Evolutionary conservation across 192 early-diverging fungal species (phyloP), one percentile per base, ranked within the genome.

Genomic region (Entomortierella parvispora): DNA sequence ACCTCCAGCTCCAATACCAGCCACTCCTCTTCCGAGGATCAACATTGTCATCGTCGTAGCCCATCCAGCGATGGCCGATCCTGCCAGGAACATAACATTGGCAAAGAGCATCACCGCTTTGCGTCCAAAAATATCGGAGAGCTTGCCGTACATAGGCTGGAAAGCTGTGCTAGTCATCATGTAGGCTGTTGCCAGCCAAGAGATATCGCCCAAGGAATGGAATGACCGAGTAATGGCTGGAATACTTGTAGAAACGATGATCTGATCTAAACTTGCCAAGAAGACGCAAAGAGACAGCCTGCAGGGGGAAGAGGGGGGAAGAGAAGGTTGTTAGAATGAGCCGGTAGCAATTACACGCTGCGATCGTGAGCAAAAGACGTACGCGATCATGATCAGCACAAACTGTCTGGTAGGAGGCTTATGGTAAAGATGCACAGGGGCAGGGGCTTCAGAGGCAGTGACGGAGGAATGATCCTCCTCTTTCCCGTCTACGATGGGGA

Each of bases 101-200:
- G 87, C 86, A 50, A 82, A 72, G 2, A 90, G 44, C 5, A 90
- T 66, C 37, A 88, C 68, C 11, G 74, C 69, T 34, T 86, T 86
- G 34, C 90, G 85, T 17, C 91, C 96, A 80, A 95, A 93, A 29
- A 95, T 92, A 56, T 97, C 94, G 44, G 92, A 9, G 37, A 40
- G 7, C 12, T 93, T 88, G 34, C 74, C 74, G 33, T 83, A 82
- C 8, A 68, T 28, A 32, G 80, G 72, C 54, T 82, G 80, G 32
- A 70, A 71, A 20, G 69, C 63, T 14, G 80, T 82, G 4, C 82
- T 50, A 15, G 88, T 86, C 56, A 93, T 80, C 20, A 93, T 80
- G 66, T 90, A 94, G 29, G 84, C 77, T n/a, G 86, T 87, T 17
- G 87, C 89, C 47, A 97, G 85, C 93, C 68, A 67, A 0, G 78